A percentile compares a stretch with the other conserved stretches of the same genome.
Evolutionary conservation across 208 protist species (phyloP).

Genomic region (Spongospora subterranea): DNA sequence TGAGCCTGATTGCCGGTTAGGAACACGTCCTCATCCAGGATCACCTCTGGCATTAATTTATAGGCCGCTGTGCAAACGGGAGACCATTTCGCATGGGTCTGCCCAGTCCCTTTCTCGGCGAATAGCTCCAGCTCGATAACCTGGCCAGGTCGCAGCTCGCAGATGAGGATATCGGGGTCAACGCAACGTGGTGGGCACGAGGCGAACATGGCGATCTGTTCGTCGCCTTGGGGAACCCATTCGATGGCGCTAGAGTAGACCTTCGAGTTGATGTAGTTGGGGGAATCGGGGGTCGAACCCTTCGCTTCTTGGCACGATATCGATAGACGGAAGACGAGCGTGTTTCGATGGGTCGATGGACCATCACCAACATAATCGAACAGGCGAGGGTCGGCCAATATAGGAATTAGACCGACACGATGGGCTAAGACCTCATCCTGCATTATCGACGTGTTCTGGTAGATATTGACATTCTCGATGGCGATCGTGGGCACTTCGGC

Average conservation of each 20-base stretch:
- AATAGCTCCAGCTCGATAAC: constrained; percentile 86
- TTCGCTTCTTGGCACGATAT: constrained; percentile 70
- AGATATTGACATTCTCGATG: constrained; percentile 94
- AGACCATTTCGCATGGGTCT: constrained; percentile 96
- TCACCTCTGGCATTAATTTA: constrained; percentile 89
- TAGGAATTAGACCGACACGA: constrained; percentile 93
- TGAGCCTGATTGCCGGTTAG: constrained; percentile 81
- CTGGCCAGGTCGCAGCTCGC: constrained; percentile 93
- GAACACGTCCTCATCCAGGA: constrained; percentile 73
- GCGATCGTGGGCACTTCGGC: constrained; percentile 94
- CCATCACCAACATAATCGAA: constrained; percentile 67
- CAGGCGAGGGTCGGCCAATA: constrained; percentile 88
- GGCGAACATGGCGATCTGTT: constrained; percentile 72
- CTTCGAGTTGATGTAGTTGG: constrained; percentile 8
- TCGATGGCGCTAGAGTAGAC: constrained; percentile 74
- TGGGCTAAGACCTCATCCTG: constrained; percentile 92
- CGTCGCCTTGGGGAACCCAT: constrained; percentile 85
- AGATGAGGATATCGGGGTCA: constrained; percentile 94
- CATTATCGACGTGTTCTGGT: constrained; percentile 96
- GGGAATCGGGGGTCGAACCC: background rate
- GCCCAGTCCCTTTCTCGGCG: constrained; percentile 93
- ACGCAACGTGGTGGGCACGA: constrained; percentile 81
- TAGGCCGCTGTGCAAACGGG: constrained; percentile 95
- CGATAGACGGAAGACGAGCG: constrained; percentile 76
- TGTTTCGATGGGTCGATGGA: constrained; percentile 79